A percentile compares a stretch with the other conserved stretches of the same genome.
Conservation (phyloP, 495 filamentous ascomycete genomes). For the Aspergillus funiculosus region DNA sequence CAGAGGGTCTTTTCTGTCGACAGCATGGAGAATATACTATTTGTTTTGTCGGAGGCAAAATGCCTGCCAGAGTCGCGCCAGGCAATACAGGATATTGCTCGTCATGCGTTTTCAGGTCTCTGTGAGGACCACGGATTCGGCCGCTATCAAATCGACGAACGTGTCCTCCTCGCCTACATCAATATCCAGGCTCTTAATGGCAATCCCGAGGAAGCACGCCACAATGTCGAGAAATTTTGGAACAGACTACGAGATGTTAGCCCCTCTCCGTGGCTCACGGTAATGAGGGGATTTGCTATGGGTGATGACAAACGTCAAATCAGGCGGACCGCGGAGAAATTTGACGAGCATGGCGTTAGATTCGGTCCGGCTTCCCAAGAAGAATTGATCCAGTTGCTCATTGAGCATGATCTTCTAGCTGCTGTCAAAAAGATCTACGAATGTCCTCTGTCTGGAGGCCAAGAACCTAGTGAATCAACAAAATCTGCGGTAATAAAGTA, state of each 20-base stretch:
- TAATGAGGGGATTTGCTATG: conserved; percentile 61
- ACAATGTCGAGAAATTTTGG: conserved; percentile 44
- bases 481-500: conserved; percentile 47
- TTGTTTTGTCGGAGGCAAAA: conserved; percentile 34
- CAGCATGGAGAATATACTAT: conserved; percentile 45
- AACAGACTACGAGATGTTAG: conserved; percentile 25
- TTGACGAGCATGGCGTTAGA: conserved; percentile 27
- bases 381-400: conserved; percentile 32
- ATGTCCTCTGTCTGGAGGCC: conserved; percentile 43
- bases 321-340: conserved; percentile 21
- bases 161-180: conserved; percentile 48
- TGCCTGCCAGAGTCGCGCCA: conserved; percentile 32
- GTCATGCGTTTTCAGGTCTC: conserved; percentile 50
- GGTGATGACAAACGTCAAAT: conserved; percentile 52
- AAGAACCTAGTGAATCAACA: conserved; percentile 41
- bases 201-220: conserved; percentile 52
- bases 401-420: conserved; percentile 31
- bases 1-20: conserved; percentile 42
- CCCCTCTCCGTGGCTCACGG: conserved; percentile 49
- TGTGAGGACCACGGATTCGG: conserved; percentile 34
- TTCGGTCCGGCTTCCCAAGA: conserved; percentile 37
- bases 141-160: conserved; percentile 29
- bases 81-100: conserved; percentile 48
- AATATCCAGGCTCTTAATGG: conserved; percentile 54
- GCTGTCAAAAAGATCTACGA: conserved; percentile 48